Percentiles rank a stretch among this genome's conserved stretches.
These are phyloP conservation scores for Pseudotulostoma volvatum DNA, from an alignment of 495 filamentous ascomycete genomes.

Conservation along the genomic window DNA sequence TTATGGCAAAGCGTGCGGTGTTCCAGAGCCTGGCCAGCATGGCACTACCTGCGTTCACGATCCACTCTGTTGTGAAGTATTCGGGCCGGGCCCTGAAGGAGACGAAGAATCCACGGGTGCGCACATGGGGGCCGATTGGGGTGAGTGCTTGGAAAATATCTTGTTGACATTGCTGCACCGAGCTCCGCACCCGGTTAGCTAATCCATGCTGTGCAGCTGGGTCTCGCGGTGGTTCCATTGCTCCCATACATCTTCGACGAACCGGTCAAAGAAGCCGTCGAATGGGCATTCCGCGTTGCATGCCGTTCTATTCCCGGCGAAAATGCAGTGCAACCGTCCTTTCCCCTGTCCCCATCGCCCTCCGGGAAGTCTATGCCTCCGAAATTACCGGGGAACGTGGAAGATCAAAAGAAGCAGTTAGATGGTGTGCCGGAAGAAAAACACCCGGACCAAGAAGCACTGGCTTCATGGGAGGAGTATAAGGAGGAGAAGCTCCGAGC, in stretches of 20 bases:
- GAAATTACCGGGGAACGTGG: slow-evolving; percentile 6
- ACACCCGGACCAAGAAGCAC: slow-evolving; percentile 5
- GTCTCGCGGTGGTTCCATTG: slow-evolving; percentile 73
- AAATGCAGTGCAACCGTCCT: slow-evolving; percentile 28
- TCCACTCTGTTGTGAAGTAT: slow-evolving; percentile 81
- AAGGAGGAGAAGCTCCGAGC: slow-evolving; percentile 18
- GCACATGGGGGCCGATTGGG: slow-evolving; percentile 83
- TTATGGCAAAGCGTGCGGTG: slow-evolving; percentile 77
- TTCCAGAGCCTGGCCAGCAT: slow-evolving; percentile 87
- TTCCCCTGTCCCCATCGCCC: slow-evolving; percentile 6
- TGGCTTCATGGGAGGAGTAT: slow-evolving; percentile 25
- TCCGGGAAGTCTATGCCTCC: slow-evolving; percentile 10
- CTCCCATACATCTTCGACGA: slow-evolving; percentile 84
- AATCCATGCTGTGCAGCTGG: slow-evolving; percentile 36
- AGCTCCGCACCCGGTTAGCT: not conserved
- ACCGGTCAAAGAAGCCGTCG: slow-evolving; percentile 77
- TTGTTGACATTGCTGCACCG: not conserved
- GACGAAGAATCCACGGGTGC: slow-evolving; percentile 50
- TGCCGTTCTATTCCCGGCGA: slow-evolving; percentile 56
- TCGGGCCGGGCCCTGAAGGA: slow-evolving; percentile 67
- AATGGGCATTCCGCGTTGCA: slow-evolving; percentile 73
- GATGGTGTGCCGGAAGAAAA: not conserved
- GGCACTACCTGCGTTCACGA: slow-evolving; percentile 89
- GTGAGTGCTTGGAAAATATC: slow-evolving; percentile 20
- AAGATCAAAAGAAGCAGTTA: slow-evolving; percentile 6